Evolutionary conservation across 192 early-diverging fungal genomes (phyloP).

Genomic region (Chytriomyces hyalinus): DNA sequence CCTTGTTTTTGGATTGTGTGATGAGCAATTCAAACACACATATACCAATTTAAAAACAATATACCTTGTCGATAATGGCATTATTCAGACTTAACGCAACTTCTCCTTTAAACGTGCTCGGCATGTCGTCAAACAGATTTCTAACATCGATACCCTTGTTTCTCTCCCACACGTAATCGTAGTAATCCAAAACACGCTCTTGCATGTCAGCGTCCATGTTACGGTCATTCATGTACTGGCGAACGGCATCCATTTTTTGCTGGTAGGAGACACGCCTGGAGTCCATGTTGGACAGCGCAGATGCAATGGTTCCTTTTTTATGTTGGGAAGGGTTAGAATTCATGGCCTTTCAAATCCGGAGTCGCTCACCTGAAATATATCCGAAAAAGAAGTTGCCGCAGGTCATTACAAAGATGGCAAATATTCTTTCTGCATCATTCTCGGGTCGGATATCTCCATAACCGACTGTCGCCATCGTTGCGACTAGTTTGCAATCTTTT

Average conservation of each 20-base stretch:
- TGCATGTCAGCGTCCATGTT: constrained; percentile 58
- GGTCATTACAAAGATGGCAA: constrained; percentile 46
- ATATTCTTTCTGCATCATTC: constrained; percentile 50
- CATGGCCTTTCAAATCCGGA: not conserved
- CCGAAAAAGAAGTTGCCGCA: constrained; percentile 54
- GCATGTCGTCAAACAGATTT: constrained; percentile 55
- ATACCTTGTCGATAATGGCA: constrained; percentile 54
- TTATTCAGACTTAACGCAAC: constrained; percentile 58
- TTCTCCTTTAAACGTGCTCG: constrained; percentile 53
- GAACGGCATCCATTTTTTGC: constrained; percentile 56
- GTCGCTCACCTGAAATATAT: constrained; percentile 49
- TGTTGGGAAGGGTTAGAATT: not conserved
- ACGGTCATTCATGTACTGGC: constrained; percentile 58
- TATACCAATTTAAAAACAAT: no score
- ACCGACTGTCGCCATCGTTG: constrained; percentile 54
- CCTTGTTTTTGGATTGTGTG: constrained; percentile 27
- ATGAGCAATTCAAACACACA: not conserved
- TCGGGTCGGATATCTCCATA: constrained; percentile 54
- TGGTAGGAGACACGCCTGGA: constrained; percentile 55
- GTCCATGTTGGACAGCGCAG: constrained; percentile 62
- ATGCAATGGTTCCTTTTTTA: constrained; percentile 48
- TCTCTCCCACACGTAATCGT: constrained; percentile 60
- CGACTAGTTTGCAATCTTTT: constrained; percentile 35
- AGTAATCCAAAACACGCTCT: constrained; percentile 54
- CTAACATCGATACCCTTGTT: constrained; percentile 58